Evolutionary conservation across 257 asterid species (phyloP).

Genomic region (Primulina eburnea): DNA sequence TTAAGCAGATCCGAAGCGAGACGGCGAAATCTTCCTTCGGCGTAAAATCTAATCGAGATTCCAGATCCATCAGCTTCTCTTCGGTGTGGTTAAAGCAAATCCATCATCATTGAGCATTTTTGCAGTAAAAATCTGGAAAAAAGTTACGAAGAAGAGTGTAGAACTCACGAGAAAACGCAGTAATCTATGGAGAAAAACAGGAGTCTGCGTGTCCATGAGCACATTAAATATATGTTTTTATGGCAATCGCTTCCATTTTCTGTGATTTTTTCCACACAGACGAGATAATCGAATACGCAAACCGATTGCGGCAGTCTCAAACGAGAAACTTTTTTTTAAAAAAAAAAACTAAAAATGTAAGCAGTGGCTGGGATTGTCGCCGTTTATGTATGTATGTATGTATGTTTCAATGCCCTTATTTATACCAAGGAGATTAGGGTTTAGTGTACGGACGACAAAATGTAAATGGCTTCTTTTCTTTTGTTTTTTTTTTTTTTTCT

Average conservation of each 20-base stretch:
- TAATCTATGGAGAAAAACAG: slow-evolving; percentile 36
- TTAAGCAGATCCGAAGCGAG: slow-evolving; percentile 21
- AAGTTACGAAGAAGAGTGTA: slow-evolving; percentile 18
- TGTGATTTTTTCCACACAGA: not conserved
- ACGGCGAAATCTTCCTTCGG: slow-evolving; percentile 21
- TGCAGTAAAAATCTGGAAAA: not conserved
- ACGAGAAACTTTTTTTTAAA: no score
- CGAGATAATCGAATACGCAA: not conserved
- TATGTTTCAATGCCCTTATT: no score
- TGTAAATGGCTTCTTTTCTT: no score
- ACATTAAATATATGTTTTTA: not conserved
- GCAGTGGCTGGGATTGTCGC: not conserved
- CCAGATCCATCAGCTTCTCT: slow-evolving; percentile 27
- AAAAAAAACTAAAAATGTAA: no score
- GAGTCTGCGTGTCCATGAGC: slow-evolving; percentile 69
- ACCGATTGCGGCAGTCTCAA: not conserved
- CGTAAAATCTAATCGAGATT: slow-evolving; percentile 36
- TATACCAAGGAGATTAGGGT: not conserved
- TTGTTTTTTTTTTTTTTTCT: no score
- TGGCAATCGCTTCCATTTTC: not conserved
- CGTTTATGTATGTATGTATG: no score
- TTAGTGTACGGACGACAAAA: not conserved
- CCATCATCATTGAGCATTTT: slow-evolving; percentile 64
- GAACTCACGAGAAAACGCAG: slow-evolving; percentile 75
- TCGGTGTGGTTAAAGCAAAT: slow-evolving; percentile 93